A percentile compares a stretch with the other conserved stretches of the same genome.
phyloP scores from a whole-genome alignment of 805 yeast species.

The Vanderwaltozyma tropicalis region DNA sequence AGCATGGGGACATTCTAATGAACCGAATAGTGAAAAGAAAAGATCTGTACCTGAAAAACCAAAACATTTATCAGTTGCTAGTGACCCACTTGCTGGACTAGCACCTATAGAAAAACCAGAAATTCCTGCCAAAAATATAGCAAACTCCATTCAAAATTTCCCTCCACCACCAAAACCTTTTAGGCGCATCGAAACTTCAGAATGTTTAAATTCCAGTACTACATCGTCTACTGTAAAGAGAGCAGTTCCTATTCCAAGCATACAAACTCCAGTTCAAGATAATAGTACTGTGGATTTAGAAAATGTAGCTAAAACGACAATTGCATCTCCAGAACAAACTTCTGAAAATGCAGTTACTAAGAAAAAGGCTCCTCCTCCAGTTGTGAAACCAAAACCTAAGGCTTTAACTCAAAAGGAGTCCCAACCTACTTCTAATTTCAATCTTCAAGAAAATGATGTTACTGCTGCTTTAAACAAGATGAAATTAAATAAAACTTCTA shows the following conservation, averaged over 20 bases:
- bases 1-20: slow-evolving; percentile 1
- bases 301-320: too few relatives aligned
- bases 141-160: slow-evolving; percentile 5
- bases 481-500: slow-evolving; percentile 9
- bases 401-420: slow-evolving; percentile 1
- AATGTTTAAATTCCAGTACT: too few relatives aligned
- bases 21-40: too few relatives aligned
- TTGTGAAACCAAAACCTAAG: slow-evolving; percentile 23
- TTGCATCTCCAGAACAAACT: background rate
- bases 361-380: slow-evolving; percentile 17
- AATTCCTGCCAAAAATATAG: too few relatives aligned
- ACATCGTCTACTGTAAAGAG: too few relatives aligned
- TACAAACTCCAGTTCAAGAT: too few relatives aligned
- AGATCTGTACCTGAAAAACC: too few relatives aligned
- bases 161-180: slow-evolving; percentile 30
- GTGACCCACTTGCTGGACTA: too few relatives aligned
- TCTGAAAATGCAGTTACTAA: background rate
- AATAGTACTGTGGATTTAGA: too few relatives aligned
- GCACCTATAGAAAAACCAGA: too few relatives aligned
- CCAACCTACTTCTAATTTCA: background rate
- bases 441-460: slow-evolving; percentile 3
- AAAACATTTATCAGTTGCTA: too few relatives aligned
- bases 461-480: slow-evolving; percentile 9
- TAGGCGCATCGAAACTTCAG: slow-evolving; percentile 4
- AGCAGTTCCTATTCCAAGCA: too few relatives aligned